Evolutionary conservation across 2,329 filamentous ascomycete genomes (phyloP), one percentile per base, ranked within the genome.

Genomic region (Fusarium sp.): DNA sequence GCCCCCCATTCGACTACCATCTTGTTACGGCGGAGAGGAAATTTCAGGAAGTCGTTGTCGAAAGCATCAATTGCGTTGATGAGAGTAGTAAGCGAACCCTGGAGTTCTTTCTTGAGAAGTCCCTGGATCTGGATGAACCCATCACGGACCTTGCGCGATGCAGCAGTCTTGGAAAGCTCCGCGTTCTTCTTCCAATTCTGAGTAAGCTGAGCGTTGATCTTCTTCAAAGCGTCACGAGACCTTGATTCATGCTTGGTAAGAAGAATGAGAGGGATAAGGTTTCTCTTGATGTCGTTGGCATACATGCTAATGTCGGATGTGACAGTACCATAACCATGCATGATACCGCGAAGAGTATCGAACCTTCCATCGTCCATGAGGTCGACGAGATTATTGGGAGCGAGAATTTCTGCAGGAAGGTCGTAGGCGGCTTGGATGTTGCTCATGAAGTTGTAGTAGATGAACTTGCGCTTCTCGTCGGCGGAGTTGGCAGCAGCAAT

Each of bases 151-250:
- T 71, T 70, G 10, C 67, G 70, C 8, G 55, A 49, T 1, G 58
- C 45, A 3, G 53, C 27, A 6, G 61, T 72, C n/a, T 67, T 66
- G 14, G 61, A 60, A 14, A 72, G 53, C 14, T 72, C 70, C 7
- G 72, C 58, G 15, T 68, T 61, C 8, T 56, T 70, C 20, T 70
- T 73, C 62, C 62, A 73, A 40, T 71, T 60, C 2, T 54, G 58
- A n/a, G 55, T 30, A 14, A 70, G 70, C 13, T 73, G 46, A 11
- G 27, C 56, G 18, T 64, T 58, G 37, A 73, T 23, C 23, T 50
- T 69, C 20, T 44, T 64, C 5, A 58, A 17, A 0, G 54, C 52
- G 6, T 54, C 38, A 0, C 57, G 50, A 12, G 38, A 54, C 23
- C 49, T 64, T 11, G 30, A 59, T 27, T 58, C 44, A 5, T 56